These are phyloP conservation scores for Serendipita sp. DNA, from an alignment of 768 basidiomycete genomes.

Conservation along the genomic window DNA sequence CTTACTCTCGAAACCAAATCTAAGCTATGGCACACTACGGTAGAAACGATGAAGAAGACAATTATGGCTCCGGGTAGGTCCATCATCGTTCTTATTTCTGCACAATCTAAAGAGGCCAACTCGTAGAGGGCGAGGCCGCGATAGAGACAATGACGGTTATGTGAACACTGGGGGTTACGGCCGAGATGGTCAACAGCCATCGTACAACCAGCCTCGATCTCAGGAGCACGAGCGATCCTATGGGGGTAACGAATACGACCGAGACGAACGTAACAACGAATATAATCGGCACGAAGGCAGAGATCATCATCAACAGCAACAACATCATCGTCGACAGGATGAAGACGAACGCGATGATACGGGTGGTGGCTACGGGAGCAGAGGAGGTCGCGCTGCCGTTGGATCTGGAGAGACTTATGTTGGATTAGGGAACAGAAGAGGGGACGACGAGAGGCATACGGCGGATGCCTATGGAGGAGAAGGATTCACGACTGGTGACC, in stretches of 20 bases:
- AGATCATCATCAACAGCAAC: background rate
- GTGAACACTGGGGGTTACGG: background rate
- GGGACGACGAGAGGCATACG: background rate
- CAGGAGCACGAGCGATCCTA: background rate
- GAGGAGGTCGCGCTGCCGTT: background rate
- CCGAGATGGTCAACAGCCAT: background rate
- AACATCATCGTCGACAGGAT: background rate
- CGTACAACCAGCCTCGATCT: background rate
- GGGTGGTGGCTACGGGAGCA: background rate
- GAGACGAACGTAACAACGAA: background rate
- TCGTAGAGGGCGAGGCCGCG: background rate
- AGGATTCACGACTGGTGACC: background rate
- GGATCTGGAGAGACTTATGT: slow-evolving; percentile 1
- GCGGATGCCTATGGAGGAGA: slow-evolving; percentile 1
- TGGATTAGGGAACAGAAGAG: background rate
- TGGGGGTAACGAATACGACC: background rate
- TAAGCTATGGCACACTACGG: background rate
- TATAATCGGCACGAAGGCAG: background rate
- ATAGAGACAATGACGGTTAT: background rate
- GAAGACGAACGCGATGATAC: background rate
- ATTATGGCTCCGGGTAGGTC: background rate
- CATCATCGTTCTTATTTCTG: background rate
- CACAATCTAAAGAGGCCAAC: too few species aligned
- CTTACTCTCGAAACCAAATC: too few species aligned
- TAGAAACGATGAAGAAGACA: background rate